These are phyloP conservation scores for Talaromyces sp. DNA, from an alignment of 2,329 filamentous ascomycete genomes.

Conservation along the genomic window DNA sequence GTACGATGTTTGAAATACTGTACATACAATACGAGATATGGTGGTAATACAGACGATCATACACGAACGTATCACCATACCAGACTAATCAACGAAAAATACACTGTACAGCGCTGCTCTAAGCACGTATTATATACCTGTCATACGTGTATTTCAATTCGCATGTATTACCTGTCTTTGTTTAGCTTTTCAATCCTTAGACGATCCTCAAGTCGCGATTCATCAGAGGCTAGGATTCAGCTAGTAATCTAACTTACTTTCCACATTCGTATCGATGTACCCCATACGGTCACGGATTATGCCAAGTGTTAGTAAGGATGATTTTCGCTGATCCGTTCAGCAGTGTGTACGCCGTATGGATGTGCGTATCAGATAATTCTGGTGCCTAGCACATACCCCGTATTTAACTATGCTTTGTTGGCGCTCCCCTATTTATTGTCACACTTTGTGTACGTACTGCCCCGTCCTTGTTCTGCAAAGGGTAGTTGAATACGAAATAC, in stretches of 20 bases:
- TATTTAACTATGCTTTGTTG: neutral
- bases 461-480: neutral
- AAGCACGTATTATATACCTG: neutral
- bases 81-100: neutral
- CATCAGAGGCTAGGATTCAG: neutral
- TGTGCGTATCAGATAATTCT: neutral
- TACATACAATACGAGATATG: neutral
- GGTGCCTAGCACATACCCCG: neutral
- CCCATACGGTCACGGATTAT: neutral
- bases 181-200: neutral
- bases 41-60: neutral
- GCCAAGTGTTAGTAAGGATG: neutral
- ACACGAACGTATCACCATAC: neutral
- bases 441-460: neutral
- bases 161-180: neutral
- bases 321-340: neutral
- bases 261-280: neutral
- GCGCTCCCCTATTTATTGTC: neutral
- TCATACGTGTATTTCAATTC: neutral
- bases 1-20: neutral
- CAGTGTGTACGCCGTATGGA: neutral
- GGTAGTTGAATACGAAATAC: neutral
- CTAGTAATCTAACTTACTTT: constrained; percentile 1
- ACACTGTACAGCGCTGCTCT: neutral
- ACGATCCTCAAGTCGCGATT: neutral